Percentiles rank a stretch among this genome's conserved stretches.
phyloP scores from a whole-genome alignment of 495 filamentous ascomycete species.

The Penicillium flavigenum region DNA sequence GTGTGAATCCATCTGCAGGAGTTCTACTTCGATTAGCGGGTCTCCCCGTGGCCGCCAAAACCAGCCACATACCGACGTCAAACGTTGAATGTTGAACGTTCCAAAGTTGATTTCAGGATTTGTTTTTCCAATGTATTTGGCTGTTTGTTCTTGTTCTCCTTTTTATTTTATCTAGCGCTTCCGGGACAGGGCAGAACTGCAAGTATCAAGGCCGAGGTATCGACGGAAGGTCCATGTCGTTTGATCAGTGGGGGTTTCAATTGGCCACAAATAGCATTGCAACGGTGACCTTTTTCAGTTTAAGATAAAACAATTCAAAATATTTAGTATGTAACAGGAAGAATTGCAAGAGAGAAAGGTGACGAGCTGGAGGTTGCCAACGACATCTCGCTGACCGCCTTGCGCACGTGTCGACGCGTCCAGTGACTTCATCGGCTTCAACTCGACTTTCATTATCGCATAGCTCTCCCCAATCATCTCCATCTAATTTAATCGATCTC shows the following conservation, averaged over 20 bases:
- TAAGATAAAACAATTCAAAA: neutral
- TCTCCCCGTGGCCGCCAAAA: neutral
- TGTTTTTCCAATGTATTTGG: neutral
- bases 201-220: conserved; percentile 13
- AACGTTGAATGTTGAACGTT: neutral
- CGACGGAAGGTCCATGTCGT: neutral
- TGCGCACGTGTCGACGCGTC: conserved; percentile 25
- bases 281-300: neutral
- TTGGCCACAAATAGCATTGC: neutral
- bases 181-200: neutral
- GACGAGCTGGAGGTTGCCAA: conserved; percentile 8
- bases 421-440: conserved; percentile 25
- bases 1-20: conserved; percentile 10
- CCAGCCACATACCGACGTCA: neutral
- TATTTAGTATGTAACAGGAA: neutral
- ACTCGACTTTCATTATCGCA: conserved; percentile 8
- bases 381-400: conserved; percentile 23
- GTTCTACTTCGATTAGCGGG: neutral
- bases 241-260: neutral
- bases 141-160: neutral
- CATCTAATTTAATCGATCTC: neutral
- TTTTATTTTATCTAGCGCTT: neutral
- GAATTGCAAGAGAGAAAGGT: neutral
- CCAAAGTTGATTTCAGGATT: neutral
- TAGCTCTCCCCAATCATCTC: neutral